phyloP scores from a whole-genome alignment of 257 asterid species.

The Solanum acaule region DNA sequence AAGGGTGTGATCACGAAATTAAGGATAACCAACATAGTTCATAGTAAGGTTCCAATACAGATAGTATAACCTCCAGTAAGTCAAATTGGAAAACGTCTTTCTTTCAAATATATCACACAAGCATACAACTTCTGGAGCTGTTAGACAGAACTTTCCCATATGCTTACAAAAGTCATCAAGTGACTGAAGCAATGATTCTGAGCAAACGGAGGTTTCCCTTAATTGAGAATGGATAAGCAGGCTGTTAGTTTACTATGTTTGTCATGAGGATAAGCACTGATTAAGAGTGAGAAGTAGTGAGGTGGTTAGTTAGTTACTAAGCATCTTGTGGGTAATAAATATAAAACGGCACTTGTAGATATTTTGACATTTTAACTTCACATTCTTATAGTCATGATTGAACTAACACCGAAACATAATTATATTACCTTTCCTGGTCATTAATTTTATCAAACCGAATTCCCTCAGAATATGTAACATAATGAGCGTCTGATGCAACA shows the following conservation, averaged over 20 bases:
- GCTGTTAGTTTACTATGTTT: not conserved
- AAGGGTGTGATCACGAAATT: not conserved
- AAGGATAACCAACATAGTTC: not conserved
- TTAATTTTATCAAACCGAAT: constrained; percentile 57
- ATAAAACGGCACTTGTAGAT: not conserved
- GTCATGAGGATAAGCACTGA: not conserved
- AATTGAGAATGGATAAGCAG: not conserved
- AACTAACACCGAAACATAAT: not conserved
- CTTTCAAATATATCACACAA: not conserved
- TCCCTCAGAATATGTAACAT: constrained; percentile 44
- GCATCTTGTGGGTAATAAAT: not conserved
- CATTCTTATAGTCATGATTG: not conserved
- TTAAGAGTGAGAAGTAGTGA: not conserved
- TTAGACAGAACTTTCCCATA: not conserved
- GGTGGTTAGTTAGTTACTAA: not conserved
- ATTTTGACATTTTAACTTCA: not conserved
- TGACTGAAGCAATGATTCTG: not conserved
- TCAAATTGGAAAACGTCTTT: not conserved
- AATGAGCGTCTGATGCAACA: constrained; percentile 69
- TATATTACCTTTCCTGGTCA: constrained; percentile 41
- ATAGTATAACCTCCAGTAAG: not conserved
- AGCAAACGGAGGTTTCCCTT: not conserved
- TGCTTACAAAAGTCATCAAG: not conserved
- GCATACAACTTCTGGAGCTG: not conserved
- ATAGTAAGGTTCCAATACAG: not conserved